Conservation (phyloP, 2,329 filamentous ascomycete genomes). For the Calonectria pteridis region DNA sequence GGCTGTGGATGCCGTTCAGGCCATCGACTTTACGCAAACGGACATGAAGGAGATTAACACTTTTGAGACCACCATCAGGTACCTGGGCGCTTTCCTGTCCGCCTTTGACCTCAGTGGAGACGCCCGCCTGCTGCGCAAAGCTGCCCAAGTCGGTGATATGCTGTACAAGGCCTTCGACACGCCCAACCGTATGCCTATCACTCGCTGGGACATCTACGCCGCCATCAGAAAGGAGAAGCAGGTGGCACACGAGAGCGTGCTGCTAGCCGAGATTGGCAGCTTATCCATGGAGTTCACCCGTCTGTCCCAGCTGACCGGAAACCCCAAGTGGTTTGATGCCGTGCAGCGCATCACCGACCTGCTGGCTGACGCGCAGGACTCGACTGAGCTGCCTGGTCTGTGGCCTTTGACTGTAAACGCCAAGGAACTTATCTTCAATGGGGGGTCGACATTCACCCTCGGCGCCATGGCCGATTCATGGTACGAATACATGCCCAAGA, state of each 20-base stretch:
- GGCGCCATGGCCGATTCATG: constrained; percentile 63
- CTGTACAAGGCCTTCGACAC: constrained; percentile 77
- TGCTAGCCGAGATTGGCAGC: constrained; percentile 68
- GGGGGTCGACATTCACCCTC: constrained; percentile 57
- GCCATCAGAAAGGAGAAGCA: constrained; percentile 49
- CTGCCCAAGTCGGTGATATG: constrained; percentile 72
- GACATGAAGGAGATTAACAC: constrained; percentile 66
- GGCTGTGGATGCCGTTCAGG: constrained; percentile 68
- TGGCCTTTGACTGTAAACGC: constrained; percentile 67
- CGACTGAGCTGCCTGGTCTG: constrained; percentile 77
- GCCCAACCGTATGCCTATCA: constrained; percentile 73
- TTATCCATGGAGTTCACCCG: constrained; percentile 80
- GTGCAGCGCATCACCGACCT: constrained; percentile 76
- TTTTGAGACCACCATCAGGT: constrained; percentile 80
- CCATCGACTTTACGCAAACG: constrained; percentile 72
- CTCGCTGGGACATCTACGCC: constrained; percentile 59
- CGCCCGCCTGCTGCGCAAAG: constrained; percentile 70
- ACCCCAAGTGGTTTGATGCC: constrained; percentile 81
- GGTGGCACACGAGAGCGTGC: constrained; percentile 51
- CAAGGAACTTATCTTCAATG: constrained; percentile 39
- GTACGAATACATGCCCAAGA: constrained; percentile 94
- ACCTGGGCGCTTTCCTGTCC: constrained; percentile 76
- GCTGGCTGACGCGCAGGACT: constrained; percentile 73
- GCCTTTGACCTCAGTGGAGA: constrained; percentile 75
- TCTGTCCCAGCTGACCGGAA: constrained; percentile 78